Evolutionary conservation across 129 eudicot species (phyloP).

Genomic region (Sambucus nigra): DNA sequence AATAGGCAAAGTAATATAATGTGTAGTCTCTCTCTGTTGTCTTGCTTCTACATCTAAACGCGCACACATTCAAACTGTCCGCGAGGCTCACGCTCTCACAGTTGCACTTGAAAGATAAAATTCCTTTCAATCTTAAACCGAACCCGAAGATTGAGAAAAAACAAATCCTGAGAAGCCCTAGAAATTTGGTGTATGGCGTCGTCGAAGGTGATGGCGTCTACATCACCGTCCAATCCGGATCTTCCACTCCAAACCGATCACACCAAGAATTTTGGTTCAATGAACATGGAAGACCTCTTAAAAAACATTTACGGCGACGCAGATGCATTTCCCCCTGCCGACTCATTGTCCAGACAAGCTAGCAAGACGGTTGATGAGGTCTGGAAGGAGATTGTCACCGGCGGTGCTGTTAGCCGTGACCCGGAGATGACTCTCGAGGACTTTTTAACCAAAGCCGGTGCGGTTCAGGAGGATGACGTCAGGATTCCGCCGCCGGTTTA

Average conservation of each 20-base stretch:
- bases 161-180: conserved; percentile 1
- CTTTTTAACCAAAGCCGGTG: conserved; percentile 62
- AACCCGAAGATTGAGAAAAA: conserved; percentile 5
- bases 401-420: conserved; percentile 30
- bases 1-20: conserved; percentile 16
- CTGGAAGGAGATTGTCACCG: conserved; percentile 49
- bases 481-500: conserved; percentile 31
- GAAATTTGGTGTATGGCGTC: conserved; percentile 53
- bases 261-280: conserved; percentile 30
- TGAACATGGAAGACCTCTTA: conserved; percentile 73
- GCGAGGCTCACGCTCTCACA: conserved; percentile 22
- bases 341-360: conserved; percentile 1
- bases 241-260: conserved; percentile 38
- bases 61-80: conserved; percentile 32
- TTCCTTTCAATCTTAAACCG: conserved; percentile 5
- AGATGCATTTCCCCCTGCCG: conserved; percentile 24
- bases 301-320: conserved; percentile 52
- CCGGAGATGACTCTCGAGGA: conserved; percentile 71
- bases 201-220: conserved; percentile 80
- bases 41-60: not conserved
- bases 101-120: not conserved
- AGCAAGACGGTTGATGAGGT: conserved; percentile 37
- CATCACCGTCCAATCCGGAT: conserved; percentile 78
- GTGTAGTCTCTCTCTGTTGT: not conserved
- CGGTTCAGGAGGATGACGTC: conserved; percentile 64